Evolutionary conservation across 805 yeast species (phyloP).

Genomic region (Yamadazyma laniorum): DNA sequence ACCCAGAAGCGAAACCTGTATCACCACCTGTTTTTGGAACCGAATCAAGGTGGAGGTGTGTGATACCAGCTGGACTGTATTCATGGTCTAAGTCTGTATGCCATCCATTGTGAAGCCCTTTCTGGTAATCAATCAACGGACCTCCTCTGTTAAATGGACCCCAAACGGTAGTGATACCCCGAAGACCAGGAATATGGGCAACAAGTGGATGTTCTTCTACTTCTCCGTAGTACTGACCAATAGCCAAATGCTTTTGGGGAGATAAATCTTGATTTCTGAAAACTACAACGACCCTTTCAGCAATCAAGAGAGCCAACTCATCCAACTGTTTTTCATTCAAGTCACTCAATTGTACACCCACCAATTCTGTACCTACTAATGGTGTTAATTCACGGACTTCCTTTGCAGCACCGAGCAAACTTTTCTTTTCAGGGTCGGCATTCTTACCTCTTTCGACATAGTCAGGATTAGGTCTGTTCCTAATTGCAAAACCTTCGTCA

Average conservation of each 20-base stretch:
- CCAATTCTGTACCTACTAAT: conserved; percentile 27
- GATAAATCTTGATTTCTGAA: conserved; percentile 32
- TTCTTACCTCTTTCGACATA: conserved; percentile 26
- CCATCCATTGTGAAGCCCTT: conserved; percentile 25
- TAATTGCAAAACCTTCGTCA: conserved; percentile 27
- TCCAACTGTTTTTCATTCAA: conserved; percentile 26
- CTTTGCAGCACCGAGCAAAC: conserved; percentile 26
- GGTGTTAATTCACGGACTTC: conserved; percentile 26
- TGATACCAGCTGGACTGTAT: conserved; percentile 36
- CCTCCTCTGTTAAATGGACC: conserved; percentile 33
- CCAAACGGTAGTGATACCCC: conserved; percentile 44
- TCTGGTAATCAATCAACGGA: conserved; percentile 23
- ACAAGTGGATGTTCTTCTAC: conserved; percentile 31
- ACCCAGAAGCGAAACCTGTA: conserved; percentile 57
- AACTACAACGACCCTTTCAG: conserved; percentile 30
- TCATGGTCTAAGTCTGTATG: conserved; percentile 39
- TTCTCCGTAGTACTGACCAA: conserved; percentile 30
- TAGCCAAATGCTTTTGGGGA: conserved; percentile 29
- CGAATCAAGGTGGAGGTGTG: conserved; percentile 37
- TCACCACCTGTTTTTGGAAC: conserved; percentile 54
- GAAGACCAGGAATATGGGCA: conserved; percentile 21
- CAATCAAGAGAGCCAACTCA: conserved; percentile 28
- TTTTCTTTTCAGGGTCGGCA: conserved; percentile 34
- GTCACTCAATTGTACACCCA: conserved; percentile 27
- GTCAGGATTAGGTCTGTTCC: conserved; percentile 21